A percentile compares a stretch with the other conserved stretches of the same genome.
phyloP scores from a whole-genome alignment of 2,329 filamentous ascomycete genomes.

The Alternaria arborescens region DNA sequence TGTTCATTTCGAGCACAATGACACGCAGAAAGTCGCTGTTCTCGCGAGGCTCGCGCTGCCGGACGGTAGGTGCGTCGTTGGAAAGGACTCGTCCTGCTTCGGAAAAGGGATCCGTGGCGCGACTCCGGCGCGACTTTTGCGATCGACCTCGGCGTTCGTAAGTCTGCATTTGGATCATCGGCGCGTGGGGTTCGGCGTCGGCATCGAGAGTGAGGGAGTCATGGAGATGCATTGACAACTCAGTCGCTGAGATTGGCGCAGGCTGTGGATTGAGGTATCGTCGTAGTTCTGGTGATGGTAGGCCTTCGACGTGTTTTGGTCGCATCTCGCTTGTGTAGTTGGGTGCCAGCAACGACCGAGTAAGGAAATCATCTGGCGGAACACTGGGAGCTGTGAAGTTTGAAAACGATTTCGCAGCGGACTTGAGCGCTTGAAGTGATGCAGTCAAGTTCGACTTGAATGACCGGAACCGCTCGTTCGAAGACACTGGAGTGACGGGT shows the following conservation, averaged over 20 bases:
- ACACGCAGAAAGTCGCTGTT: constrained; percentile 71
- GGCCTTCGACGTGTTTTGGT: constrained; percentile 62
- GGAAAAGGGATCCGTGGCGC: constrained; percentile 49
- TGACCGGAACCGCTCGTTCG: constrained; percentile 54
- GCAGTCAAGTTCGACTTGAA: constrained; percentile 72
- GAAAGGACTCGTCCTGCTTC: constrained; percentile 55
- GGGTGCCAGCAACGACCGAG: constrained; percentile 66
- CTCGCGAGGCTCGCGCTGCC: constrained; percentile 69
- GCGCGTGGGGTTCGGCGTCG: constrained; percentile 53
- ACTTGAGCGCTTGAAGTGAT: constrained; percentile 68
- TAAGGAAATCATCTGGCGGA: constrained; percentile 67
- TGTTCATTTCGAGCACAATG: constrained; percentile 73
- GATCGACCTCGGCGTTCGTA: constrained; percentile 57
- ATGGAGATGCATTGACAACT: constrained; percentile 52
- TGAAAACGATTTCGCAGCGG: constrained; percentile 68
- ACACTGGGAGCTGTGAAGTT: constrained; percentile 63
- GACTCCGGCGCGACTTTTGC: constrained; percentile 35
- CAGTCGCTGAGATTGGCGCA: constrained; percentile 47
- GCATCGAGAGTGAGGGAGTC: constrained; percentile 47
- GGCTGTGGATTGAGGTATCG: constrained; percentile 68
- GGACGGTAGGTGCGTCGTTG: constrained; percentile 53
- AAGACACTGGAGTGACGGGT: constrained; percentile 30
- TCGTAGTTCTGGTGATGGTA: constrained; percentile 65
- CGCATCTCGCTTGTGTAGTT: constrained; percentile 68
- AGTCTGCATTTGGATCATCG: constrained; percentile 70